These are phyloP conservation scores for Pseudogymnoascus sp. DNA, from an alignment of 2,329 filamentous ascomycete genomes.

Conservation along the genomic window DNA sequence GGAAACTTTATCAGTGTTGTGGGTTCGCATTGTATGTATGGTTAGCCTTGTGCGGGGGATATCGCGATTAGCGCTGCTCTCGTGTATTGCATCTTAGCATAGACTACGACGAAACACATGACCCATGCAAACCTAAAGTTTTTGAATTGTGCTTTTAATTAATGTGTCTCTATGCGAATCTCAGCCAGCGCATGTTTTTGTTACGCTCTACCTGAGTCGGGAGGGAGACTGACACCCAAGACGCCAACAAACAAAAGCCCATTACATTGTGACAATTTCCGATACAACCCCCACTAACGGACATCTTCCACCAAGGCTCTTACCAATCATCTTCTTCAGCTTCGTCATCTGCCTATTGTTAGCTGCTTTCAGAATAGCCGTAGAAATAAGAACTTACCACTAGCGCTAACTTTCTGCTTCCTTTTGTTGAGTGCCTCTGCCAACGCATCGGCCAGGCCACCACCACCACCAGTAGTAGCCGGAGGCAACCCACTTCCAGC, in stretches of 20 bases:
- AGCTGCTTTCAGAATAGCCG: slow-evolving; percentile 15
- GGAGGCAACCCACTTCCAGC: slow-evolving; percentile 45
- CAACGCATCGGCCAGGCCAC: slow-evolving; percentile 73
- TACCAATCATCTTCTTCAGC: slow-evolving; percentile 70
- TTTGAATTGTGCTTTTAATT: slow-evolving; percentile 7
- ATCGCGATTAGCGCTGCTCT: background rate
- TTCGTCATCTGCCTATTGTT: slow-evolving; percentile 57
- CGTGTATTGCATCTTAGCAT: slow-evolving; percentile 8
- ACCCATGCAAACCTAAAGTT: background rate
- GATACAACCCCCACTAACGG: background rate
- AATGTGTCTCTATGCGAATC: slow-evolving; percentile 6
- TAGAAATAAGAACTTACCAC: slow-evolving; percentile 58
- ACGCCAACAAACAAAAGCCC: background rate
- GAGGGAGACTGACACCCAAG: background rate
- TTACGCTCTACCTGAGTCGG: background rate
- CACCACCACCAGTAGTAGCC: slow-evolving; percentile 44
- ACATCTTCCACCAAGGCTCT: slow-evolving; percentile 10
- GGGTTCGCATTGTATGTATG: background rate
- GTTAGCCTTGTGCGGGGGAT: slow-evolving; percentile 2
- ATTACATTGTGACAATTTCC: background rate
- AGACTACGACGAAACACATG: slow-evolving; percentile 9
- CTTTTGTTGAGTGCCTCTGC: slow-evolving; percentile 70
- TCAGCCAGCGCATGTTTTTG: background rate
- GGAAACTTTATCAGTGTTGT: background rate
- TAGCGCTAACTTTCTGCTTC: slow-evolving; percentile 90